phyloP scores from a whole-genome alignment of 2,329 filamentous ascomycete species.

The Pestalotiopsis fici region DNA sequence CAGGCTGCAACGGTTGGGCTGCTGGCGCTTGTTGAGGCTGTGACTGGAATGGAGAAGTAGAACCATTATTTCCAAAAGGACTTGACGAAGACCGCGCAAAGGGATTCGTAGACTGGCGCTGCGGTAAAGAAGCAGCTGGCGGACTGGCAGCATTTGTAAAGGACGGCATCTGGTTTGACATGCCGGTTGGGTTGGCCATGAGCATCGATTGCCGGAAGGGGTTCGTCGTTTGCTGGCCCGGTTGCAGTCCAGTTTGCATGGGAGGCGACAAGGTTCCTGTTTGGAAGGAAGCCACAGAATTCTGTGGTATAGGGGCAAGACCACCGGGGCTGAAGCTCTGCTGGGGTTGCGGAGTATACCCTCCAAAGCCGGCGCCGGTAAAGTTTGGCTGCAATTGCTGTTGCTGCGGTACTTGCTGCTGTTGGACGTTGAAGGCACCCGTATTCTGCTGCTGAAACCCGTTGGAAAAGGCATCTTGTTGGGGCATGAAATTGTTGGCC shows the following conservation, averaged over 20 bases:
- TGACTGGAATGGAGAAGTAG: slow-evolving; percentile 46
- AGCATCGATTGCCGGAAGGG: slow-evolving; percentile 94
- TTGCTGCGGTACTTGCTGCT: slow-evolving; percentile 41
- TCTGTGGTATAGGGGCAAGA: slow-evolving; percentile 60
- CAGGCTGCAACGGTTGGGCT: slow-evolving; percentile 45
- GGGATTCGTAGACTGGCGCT: slow-evolving; percentile 78
- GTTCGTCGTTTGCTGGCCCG: slow-evolving; percentile 72
- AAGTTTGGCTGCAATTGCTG: slow-evolving; percentile 42
- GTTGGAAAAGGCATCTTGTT: slow-evolving; percentile 37
- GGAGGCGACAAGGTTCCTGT: slow-evolving; percentile 41
- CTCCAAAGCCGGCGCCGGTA: slow-evolving; percentile 80
- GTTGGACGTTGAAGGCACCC: slow-evolving; percentile 30
- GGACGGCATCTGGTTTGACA: slow-evolving; percentile 24
- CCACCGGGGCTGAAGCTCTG: slow-evolving; percentile 53
- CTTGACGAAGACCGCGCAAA: slow-evolving; percentile 70
- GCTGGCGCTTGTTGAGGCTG: slow-evolving; percentile 32
- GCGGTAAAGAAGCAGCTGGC: slow-evolving; percentile 32
- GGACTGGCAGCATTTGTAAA: slow-evolving; percentile 38
- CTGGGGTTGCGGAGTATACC: slow-evolving; percentile 66
- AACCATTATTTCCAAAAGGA: slow-evolving; percentile 34
- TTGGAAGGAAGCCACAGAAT: slow-evolving; percentile 53
- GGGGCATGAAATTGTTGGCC: slow-evolving; percentile 28
- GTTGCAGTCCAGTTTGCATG: slow-evolving; percentile 41
- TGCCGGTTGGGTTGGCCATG: slow-evolving; percentile 55
- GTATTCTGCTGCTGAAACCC: slow-evolving; percentile 42